These are phyloP conservation scores for Phyllostachys edulis DNA, from an alignment of 176 grass and related monocot species.

Conservation along the genomic window DNA sequence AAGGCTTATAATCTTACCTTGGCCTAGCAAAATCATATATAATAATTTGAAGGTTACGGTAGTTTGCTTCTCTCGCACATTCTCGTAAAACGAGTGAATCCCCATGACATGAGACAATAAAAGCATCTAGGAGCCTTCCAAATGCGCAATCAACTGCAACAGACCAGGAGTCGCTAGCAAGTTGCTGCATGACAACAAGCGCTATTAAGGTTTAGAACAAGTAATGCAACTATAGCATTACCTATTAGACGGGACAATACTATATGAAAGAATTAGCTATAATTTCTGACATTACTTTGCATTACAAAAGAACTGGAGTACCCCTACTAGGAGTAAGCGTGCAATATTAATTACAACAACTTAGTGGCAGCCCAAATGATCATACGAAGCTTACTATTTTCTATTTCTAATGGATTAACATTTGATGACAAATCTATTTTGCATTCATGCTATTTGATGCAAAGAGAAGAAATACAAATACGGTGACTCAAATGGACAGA, in stretches of 20 bases:
- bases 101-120: conserved; percentile 75
- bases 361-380: neutral
- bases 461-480: conserved; percentile 23
- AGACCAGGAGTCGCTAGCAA: conserved; percentile 70
- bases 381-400: neutral
- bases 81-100: conserved; percentile 74
- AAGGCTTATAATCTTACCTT: conserved; percentile 36
- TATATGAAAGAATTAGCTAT: conserved; percentile 11
- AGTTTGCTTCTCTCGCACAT: conserved; percentile 69
- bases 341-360: neutral
- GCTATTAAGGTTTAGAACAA: conserved; percentile 12
- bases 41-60: conserved; percentile 62
- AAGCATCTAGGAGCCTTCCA: conserved; percentile 69
- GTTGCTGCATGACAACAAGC: conserved; percentile 55
- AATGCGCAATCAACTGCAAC: conserved; percentile 74
- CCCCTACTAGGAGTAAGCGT: neutral
- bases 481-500: neutral
- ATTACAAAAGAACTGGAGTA: neutral
- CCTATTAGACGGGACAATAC: neutral
- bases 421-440: neutral
- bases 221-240: neutral
- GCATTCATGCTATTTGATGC: conserved; percentile 4
- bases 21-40: conserved; percentile 82
- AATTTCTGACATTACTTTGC: neutral
- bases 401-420: conserved; percentile 2